phyloP scores from a whole-genome alignment of 148 eudicot species.

The Camellia sinensis region DNA sequence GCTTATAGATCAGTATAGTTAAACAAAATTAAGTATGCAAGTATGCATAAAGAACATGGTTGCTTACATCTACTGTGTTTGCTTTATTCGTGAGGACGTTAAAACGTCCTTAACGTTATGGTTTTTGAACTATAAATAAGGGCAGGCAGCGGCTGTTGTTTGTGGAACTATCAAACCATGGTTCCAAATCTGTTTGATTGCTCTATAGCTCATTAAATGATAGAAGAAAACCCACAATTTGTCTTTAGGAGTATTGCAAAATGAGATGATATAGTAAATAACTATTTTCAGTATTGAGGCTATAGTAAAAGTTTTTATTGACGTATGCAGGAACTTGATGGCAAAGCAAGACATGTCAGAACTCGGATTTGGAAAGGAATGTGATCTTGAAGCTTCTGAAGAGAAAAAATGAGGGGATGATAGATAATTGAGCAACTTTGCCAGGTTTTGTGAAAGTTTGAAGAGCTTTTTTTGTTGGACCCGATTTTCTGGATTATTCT shows the following conservation, averaged over 20 bases:
- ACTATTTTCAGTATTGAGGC: no score
- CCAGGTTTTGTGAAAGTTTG: slow-evolving; percentile 4
- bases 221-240: not conserved
- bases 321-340: slow-evolving; percentile 77
- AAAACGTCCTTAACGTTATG: not conserved
- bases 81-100: not conserved
- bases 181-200: not conserved
- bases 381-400: slow-evolving; percentile 31
- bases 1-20: not conserved
- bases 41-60: not conserved
- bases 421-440: slow-evolving; percentile 13
- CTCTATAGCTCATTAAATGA: not conserved
- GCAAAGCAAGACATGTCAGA: slow-evolving; percentile 94
- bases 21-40: not conserved
- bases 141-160: not conserved
- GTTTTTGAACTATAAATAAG: not conserved
- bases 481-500: not conserved
- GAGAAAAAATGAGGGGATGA: slow-evolving; percentile 26
- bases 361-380: slow-evolving; percentile 68
- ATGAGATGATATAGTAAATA: not conserved
- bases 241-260: not conserved
- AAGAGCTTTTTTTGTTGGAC: slow-evolving; percentile 7
- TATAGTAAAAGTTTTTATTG: not conserved
- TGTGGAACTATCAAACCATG: not conserved
- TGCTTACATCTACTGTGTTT: not conserved